Evolutionary conservation across 176 grass and related monocot species (phyloP).

Genomic region (Phragmites australis): DNA sequence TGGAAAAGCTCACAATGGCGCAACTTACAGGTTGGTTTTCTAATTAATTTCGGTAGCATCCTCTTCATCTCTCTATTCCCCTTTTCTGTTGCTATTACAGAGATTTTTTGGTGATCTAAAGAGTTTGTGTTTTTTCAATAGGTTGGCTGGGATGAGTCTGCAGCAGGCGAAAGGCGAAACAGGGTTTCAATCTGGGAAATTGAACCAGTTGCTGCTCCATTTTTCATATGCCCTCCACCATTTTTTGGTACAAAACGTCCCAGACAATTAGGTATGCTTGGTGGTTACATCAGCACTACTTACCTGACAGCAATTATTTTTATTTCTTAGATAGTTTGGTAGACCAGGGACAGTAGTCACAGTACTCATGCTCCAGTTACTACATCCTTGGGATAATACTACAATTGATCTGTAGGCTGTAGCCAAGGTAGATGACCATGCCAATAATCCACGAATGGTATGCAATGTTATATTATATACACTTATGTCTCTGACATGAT

Average conservation of each 20-base stretch:
- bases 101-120: not conserved
- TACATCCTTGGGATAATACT: not conserved
- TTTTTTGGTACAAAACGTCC: conserved; percentile 73
- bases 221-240: conserved; percentile 79
- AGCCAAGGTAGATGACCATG: not conserved
- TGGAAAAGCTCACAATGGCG: conserved; percentile 87
- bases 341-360: not conserved
- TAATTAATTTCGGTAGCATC: conserved; percentile 21
- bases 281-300: conserved; percentile 1
- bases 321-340: conserved; percentile 13
- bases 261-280: conserved; percentile 57
- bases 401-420: not conserved
- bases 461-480: not conserved
- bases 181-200: conserved; percentile 89
- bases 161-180: conserved; percentile 71
- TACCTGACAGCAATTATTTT: not conserved
- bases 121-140: conserved; percentile 31
- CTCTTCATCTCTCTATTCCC: not conserved
- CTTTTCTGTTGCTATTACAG: conserved; percentile 9
- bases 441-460: not conserved
- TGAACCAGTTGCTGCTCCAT: conserved; percentile 73
- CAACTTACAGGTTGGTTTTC: conserved; percentile 67
- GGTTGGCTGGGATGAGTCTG: conserved; percentile 90
- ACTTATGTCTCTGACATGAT: not conserved
- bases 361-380: not conserved